Percentiles rank a stretch among this genome's conserved stretches.
phyloP scores from a whole-genome alignment of 495 filamentous ascomycete genomes.

The Clohesyomyces aquaticus region DNA sequence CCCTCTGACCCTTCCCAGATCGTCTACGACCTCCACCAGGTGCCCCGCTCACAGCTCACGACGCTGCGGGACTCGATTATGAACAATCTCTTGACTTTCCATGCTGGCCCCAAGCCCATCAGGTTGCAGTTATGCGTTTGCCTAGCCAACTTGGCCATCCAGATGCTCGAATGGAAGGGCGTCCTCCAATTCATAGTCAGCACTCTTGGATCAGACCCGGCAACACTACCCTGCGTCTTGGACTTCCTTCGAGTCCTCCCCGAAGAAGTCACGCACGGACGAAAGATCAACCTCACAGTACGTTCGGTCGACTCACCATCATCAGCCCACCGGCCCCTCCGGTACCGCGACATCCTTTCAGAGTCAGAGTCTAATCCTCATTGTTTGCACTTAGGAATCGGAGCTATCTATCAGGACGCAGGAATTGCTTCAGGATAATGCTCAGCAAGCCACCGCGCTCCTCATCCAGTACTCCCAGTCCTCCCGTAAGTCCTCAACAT shows the following conservation, averaged over 20 bases:
- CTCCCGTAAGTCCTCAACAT: constrained; percentile 64
- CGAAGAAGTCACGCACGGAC: constrained; percentile 98
- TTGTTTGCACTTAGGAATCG: constrained; percentile 72
- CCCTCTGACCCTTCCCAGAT: constrained; percentile 60
- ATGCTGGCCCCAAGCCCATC: constrained; percentile 84
- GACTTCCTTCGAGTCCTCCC: constrained; percentile 96
- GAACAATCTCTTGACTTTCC: constrained; percentile 74
- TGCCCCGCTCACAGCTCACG: constrained; percentile 72
- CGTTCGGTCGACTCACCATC: constrained; percentile 65
- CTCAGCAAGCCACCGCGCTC: constrained; percentile 79
- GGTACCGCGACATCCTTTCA: constrained; percentile 44
- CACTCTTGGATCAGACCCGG: constrained; percentile 73
- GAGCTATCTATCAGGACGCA: constrained; percentile 78
- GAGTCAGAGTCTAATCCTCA: constrained; percentile 55
- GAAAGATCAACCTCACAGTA: constrained; percentile 98
- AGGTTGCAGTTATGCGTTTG: constrained; percentile 94
- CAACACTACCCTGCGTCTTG: constrained; percentile 79
- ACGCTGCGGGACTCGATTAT: constrained; percentile 82
- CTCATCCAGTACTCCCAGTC: constrained; percentile 88
- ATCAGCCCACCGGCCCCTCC: constrained; percentile 53
- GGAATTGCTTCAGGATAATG: constrained; percentile 89
- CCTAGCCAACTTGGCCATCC: constrained; percentile 89
- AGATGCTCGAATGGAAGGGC: constrained; percentile 96
- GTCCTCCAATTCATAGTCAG: constrained; percentile 80
- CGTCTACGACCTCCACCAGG: constrained; percentile 81